phyloP scores from a whole-genome alignment of 1,284 basidiomycete species.

The Fomitiporia mediterranea region DNA sequence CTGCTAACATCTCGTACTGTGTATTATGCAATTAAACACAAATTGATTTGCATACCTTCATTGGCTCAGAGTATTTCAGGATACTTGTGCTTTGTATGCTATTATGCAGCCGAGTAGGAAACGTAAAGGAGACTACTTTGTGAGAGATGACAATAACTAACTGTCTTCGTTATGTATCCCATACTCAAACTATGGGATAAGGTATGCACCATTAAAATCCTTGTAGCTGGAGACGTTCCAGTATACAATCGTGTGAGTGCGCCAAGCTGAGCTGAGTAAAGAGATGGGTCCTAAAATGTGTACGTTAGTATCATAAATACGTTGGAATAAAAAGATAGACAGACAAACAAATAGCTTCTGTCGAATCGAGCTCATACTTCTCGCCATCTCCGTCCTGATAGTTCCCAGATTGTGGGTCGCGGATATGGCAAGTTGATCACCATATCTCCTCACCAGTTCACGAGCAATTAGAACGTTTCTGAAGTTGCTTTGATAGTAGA shows the following conservation, averaged over 20 bases:
- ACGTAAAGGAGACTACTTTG: no score
- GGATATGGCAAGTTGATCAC: slow-evolving; percentile 27
- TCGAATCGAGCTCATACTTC: slow-evolving; percentile 28
- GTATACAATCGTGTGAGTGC: slow-evolving; percentile 25
- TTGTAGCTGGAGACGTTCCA: slow-evolving; percentile 21
- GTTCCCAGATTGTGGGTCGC: slow-evolving; percentile 29
- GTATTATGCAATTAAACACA: no score
- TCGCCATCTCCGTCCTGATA: slow-evolving; percentile 40
- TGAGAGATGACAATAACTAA: no score
- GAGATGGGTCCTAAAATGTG: slow-evolving; percentile 9
- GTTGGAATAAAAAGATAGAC: neutral
- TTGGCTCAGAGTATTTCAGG: no score
- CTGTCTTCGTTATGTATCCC: no score
- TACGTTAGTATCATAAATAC: slow-evolving; percentile 2
- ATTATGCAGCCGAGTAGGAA: no score
- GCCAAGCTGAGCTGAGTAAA: slow-evolving; percentile 19
- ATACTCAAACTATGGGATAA: no score
- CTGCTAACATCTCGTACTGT: no score
- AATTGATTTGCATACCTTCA: no score
- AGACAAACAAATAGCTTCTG: slow-evolving; percentile 13
- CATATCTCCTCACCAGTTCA: slow-evolving; percentile 27
- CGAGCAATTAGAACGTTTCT: slow-evolving; percentile 29
- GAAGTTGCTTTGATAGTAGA: slow-evolving; percentile 41
- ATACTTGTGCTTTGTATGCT: no score
- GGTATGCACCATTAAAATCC: slow-evolving; percentile 25